Percentiles rank a stretch among this genome's conserved stretches.
phyloP scores from a whole-genome alignment of 192 early-diverging fungal genomes.

The Paraglomus brasilianum region DNA sequence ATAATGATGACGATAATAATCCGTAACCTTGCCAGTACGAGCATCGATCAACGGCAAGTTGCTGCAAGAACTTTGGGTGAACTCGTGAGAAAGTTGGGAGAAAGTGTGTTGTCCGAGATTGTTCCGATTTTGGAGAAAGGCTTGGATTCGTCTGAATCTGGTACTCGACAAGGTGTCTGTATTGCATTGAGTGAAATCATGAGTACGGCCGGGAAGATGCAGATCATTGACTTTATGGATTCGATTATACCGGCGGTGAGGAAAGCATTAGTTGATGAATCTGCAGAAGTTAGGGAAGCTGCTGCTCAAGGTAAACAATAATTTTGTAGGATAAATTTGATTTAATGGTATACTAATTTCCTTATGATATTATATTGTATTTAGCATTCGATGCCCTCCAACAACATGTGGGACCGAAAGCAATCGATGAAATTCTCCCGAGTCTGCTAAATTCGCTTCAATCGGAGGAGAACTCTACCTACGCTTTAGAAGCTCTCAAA shows the following conservation, averaged over 20 bases:
- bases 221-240: conserved; percentile 82
- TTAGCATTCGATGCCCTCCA: conserved; percentile 90
- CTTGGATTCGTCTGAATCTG: conserved; percentile 62
- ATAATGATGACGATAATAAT: conserved; percentile 92
- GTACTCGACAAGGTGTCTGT: conserved; percentile 88
- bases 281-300: conserved; percentile 84
- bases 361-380: conserved; percentile 26
- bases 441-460: conserved; percentile 77
- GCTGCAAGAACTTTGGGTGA: conserved; percentile 93
- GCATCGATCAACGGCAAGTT: conserved; percentile 76
- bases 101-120: conserved; percentile 80
- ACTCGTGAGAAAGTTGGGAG: conserved; percentile 93
- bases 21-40: conserved; percentile 69
- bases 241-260: conserved; percentile 81
- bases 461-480: conserved; percentile 55
- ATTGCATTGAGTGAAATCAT: conserved; percentile 93
- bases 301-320: conserved; percentile 67
- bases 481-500: conserved; percentile 93
- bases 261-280: conserved; percentile 82
- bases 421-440: conserved; percentile 93
- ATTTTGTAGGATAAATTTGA: background rate
- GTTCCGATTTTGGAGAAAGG: conserved; percentile 89
- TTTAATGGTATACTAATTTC: background rate
- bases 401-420: conserved; percentile 85
- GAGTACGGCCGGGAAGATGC: conserved; percentile 73